Base-by-base conservation (phyloP, 768 basidiomycete genomes). In the Tulasnella sp. region DNA sequence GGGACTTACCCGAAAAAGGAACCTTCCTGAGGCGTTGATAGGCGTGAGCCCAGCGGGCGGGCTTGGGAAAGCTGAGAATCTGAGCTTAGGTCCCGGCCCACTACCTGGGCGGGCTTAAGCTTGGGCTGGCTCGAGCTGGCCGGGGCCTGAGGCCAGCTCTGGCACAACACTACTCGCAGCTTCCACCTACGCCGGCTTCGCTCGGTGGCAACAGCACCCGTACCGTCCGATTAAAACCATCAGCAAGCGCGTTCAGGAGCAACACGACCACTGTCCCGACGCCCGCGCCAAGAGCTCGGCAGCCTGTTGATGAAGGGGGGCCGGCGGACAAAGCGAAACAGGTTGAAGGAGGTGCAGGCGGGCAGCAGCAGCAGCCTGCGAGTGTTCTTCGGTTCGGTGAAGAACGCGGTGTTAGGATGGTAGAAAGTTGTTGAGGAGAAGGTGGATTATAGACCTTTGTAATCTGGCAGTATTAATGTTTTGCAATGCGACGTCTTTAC, bases 211-310 rank as follows among this genome's bases (percentile, higher is more conserved):
- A 50, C 44, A 50, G 41, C 37, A 58, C 54, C 41, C 48, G 77
- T n/a, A 16, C 77, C 42, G 77, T 78, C 37, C 50, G 77, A 44
- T 34, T 78, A 34, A 54, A 64, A 78, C 60, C 77, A 40, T 78
- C 77, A 0, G 77, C 77, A n/a, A 78, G 60, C 41, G 77, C 77
- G 14, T 78, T 78, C 18, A 58, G 77, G 60, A 78, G 77, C 77
- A 64, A 41, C 50, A 41, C 77, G 7, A 78, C 77, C 22, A 58
- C 41, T 24, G 41, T 22, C 5, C 41, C 77, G n/a, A 40, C 60
- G 18, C 69, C 60, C 20, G 60, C 28, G 20, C 77, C 75, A 18
- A 64, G 41, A 78, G 50, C 50, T 18, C 50, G 69, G 77, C 77
- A 78, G 28, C 50, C 50, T 1, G 58, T 64, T 8, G 77, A 78